A percentile compares a stretch with the other conserved stretches of the same genome.
These are phyloP conservation scores for Pulveroboletus sp. DNA, from an alignment of 768 basidiomycete species.

Conservation along the genomic window DNA sequence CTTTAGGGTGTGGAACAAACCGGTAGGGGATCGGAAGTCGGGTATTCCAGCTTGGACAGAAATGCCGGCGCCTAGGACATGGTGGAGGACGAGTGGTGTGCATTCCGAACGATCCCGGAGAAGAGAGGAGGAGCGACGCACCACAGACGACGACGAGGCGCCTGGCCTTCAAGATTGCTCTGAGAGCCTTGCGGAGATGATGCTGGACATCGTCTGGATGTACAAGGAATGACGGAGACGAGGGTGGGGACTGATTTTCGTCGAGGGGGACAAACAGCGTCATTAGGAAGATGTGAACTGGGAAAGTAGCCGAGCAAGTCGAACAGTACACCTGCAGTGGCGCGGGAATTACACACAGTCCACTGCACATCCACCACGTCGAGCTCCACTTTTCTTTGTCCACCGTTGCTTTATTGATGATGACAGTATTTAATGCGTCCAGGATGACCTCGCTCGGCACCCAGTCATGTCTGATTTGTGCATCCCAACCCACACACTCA, in stretches of 20 bases:
- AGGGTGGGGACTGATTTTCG: conserved; percentile 42
- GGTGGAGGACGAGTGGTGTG: not conserved
- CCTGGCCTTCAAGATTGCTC: conserved; percentile 73
- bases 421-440: conserved; percentile 9
- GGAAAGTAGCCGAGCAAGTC: conserved; percentile 17
- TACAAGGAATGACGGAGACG: conserved; percentile 55
- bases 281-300: conserved; percentile 42
- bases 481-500: conserved; percentile 13
- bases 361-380: not conserved
- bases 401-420: conserved; percentile 13
- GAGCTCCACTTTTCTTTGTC: conserved; percentile 12
- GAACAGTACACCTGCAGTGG: conserved; percentile 22
- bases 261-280: conserved; percentile 65
- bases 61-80: conserved; percentile 72
- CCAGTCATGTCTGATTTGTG: conserved; percentile 17
- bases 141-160: conserved; percentile 86
- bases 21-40: conserved; percentile 81
- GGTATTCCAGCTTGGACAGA: conserved; percentile 87
- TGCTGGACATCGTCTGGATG: conserved; percentile 42
- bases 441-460: not conserved
- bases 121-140: conserved; percentile 37
- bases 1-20: conserved; percentile 76
- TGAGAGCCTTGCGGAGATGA: conserved; percentile 55
- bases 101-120: conserved; percentile 8
- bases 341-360: conserved; percentile 29